Evolutionary conservation across 2,329 filamentous ascomycete species (phyloP).

Genomic region (Calonectria leucothoes): DNA sequence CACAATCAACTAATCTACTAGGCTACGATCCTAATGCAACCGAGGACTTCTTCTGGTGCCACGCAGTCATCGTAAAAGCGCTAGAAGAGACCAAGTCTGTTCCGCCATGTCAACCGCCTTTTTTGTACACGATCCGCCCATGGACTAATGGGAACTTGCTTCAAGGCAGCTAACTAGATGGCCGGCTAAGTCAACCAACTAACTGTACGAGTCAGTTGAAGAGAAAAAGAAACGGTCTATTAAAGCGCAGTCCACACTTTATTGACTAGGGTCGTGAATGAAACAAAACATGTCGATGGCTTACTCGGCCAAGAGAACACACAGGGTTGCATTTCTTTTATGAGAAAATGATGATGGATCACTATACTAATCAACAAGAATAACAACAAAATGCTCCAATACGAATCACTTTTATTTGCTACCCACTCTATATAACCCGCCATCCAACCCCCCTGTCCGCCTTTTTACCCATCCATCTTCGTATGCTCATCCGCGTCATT

Average conservation of each 20-base stretch:
- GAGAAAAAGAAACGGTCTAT: not conserved
- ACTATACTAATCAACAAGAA: not conserved
- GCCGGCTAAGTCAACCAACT: too few relatives aligned
- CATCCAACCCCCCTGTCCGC: not conserved
- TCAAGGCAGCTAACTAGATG: not conserved
- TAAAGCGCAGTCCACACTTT: not conserved
- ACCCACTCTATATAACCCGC: not conserved
- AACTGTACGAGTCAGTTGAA: not conserved
- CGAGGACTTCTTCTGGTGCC: not conserved
- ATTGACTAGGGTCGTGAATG: not conserved
- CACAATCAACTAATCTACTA: not conserved
- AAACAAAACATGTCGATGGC: not conserved
- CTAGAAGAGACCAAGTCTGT: not conserved
- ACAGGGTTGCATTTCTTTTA: not conserved
- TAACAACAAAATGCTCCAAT: not conserved
- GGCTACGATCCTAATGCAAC: not conserved
- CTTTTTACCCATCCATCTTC: not conserved
- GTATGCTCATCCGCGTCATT: not conserved
- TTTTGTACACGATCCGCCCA: not conserved
- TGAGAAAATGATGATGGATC: not conserved
- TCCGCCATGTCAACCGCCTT: not conserved
- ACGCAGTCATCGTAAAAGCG: not conserved
- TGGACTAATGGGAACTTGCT: not conserved
- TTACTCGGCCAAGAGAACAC: not conserved
- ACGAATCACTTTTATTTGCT: not conserved